Base-by-base conservation (phyloP, 1,284 basidiomycete species). In the Mycosarcoma mackinlayi region DNA sequence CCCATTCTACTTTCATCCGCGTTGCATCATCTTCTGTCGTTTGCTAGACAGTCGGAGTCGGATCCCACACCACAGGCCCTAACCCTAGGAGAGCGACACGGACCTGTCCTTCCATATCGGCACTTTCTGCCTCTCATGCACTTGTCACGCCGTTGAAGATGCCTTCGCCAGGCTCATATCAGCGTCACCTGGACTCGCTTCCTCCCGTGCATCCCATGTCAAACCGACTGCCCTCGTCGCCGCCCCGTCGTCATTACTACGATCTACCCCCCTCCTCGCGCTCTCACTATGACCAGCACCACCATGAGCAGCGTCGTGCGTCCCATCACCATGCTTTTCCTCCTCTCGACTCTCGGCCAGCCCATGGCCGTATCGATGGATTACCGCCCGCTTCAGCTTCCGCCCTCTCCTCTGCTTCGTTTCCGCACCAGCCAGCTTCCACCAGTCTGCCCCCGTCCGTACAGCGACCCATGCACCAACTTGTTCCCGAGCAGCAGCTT, bases 401-500 rank as follows among this genome's bases (percentile, higher is more conserved):
- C 4, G 7, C 40, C 3, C 4, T 34, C 6, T 21, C 24, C 18
- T 9, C 31, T 25, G 35, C 46, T 50, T 23, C 47, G 0, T 54
- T 45, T 30, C 6, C 40, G 10, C 19, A 44, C 1, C 53, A 52
- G 30, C 30, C 27, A 4, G 8, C 35, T 1, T 33, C 53, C 10
- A 40, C 34, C 48, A 45, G 13, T 10, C 42, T 69, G 11, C 59
- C 65, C 3, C 46, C 65, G 0, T 47, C 55, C 6, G 47, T 55
- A 5, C 65, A 69, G 34, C 54, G 59, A 7, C 65, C 65, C 34
- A 52, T 57, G 40, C 44, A 52, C 23, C 51, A 50, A 46, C 67
- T 70, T 42, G 61, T 65, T 6, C 58, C 68, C 1, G 68, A 66
- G 44, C 68, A 71, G 51, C 68, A 66, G 34, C 46, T 59, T 13